A percentile compares a stretch with the other conserved stretches of the same genome.
phyloP scores from a whole-genome alignment of 1,284 basidiomycete genomes.

The Porodaedalea pini region DNA sequence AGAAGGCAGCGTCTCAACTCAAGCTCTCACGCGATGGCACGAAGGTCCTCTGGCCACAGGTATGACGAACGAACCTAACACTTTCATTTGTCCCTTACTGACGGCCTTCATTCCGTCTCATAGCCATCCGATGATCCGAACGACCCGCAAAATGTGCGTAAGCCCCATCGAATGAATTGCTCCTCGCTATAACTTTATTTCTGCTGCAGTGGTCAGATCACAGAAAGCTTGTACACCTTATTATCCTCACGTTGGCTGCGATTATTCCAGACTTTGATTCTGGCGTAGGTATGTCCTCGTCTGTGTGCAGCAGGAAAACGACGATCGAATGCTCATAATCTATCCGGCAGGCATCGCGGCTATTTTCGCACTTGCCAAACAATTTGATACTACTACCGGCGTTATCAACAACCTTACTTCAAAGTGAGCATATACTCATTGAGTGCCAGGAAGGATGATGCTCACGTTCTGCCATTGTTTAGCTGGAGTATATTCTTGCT shows the following conservation, averaged over 20 bases:
- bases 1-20: slow-evolving; percentile 42
- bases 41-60: slow-evolving; percentile 12
- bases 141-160: slow-evolving; percentile 63
- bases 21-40: slow-evolving; percentile 36
- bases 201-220: slow-evolving; percentile 39
- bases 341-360: slow-evolving; percentile 46
- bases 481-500: slow-evolving; percentile 70
- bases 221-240: slow-evolving; percentile 51
- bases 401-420: slow-evolving; percentile 64
- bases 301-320: background rate
- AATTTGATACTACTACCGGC: slow-evolving; percentile 55
- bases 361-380: slow-evolving; percentile 55
- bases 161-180: background rate
- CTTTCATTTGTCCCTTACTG: too few relatives aligned
- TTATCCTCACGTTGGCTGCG: slow-evolving; percentile 61
- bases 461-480: background rate
- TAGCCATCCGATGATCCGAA: slow-evolving; percentile 61
- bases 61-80: background rate
- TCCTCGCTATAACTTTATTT: background rate
- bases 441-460: background rate
- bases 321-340: background rate
- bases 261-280: slow-evolving; percentile 70
- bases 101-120: slow-evolving; percentile 24
- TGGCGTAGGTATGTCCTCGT: slow-evolving; percentile 49
- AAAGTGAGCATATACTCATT: slow-evolving; percentile 39